A percentile compares a stretch with the other conserved stretches of the same genome.
Evolutionary conservation across 805 yeast species (phyloP).

Genomic region (Saccharomycopsis sp.): DNA sequence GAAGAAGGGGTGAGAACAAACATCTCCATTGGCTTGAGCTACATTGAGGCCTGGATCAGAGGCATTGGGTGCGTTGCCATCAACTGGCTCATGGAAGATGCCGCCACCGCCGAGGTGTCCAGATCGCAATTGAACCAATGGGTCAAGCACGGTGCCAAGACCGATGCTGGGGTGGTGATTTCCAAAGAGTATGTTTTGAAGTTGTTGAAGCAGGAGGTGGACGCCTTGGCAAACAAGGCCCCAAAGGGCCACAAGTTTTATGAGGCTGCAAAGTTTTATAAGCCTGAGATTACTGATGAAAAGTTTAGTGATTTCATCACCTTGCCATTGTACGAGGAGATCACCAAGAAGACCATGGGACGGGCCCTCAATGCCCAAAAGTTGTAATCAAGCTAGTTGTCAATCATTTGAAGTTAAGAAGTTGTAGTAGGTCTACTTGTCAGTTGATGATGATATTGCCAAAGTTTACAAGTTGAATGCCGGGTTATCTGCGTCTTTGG

Average conservation of each 20-base stretch:
- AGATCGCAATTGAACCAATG: conserved; percentile 67
- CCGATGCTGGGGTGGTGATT: conserved; percentile 46
- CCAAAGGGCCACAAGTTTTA: conserved; percentile 42
- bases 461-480: too few relatives aligned
- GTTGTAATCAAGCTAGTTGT: conserved; percentile 5
- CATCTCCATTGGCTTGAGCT: conserved; percentile 54
- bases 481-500: too few relatives aligned
- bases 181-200: conserved; percentile 41
- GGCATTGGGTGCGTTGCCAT: conserved; percentile 68
- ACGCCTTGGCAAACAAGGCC: conserved; percentile 39
- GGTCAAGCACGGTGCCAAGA: conserved; percentile 53
- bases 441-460: too few relatives aligned
- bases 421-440: too few relatives aligned
- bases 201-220: conserved; percentile 48
- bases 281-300: conserved; percentile 57
- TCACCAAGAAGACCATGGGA: conserved; percentile 29
- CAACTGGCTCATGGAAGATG: conserved; percentile 70
- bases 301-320: conserved; percentile 59
- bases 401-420: too few relatives aligned
- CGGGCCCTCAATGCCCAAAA: conserved; percentile 12
- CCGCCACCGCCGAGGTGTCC: conserved; percentile 73
- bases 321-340: conserved; percentile 50
- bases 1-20: conserved; percentile 59
- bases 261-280: conserved; percentile 48
- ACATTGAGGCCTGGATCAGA: conserved; percentile 68